Evolutionary conservation across 352 stramenopile genomes (phyloP).

Genomic region (Blastocystis sp.): DNA sequence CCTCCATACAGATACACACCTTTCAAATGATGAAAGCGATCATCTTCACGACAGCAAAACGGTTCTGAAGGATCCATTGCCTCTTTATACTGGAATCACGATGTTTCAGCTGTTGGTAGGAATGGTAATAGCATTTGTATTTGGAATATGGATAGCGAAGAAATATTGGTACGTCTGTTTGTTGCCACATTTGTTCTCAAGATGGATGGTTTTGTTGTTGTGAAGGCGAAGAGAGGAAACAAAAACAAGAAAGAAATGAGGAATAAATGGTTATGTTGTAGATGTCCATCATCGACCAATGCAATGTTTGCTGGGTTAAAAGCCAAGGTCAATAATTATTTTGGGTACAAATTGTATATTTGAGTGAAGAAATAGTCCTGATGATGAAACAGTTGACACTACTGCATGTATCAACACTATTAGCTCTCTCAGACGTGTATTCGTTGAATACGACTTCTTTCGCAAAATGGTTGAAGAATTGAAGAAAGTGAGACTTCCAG

Average conservation of each 20-base stretch:
- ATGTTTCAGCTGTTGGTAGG: slow-evolving; percentile 6
- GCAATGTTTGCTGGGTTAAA: neutral
- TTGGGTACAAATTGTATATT: neutral
- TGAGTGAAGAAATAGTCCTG: neutral
- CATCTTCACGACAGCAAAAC: neutral
- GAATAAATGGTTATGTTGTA: neutral
- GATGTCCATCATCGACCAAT: neutral
- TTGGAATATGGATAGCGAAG: neutral
- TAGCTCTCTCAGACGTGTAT: neutral
- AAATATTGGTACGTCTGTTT: slow-evolving; percentile 1
- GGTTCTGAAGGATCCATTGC: neutral
- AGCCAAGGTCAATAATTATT: neutral
- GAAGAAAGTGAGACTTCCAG: neutral
- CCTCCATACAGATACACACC: neutral
- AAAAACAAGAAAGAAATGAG: neutral
- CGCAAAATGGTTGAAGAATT: neutral
- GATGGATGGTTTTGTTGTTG: slow-evolving; percentile 51
- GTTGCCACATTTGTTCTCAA: neutral
- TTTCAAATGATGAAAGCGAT: neutral
- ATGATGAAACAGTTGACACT: neutral
- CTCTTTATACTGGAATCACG: slow-evolving; percentile 30
- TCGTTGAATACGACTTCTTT: neutral
- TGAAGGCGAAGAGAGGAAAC: slow-evolving; percentile 1
- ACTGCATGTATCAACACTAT: neutral
- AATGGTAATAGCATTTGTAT: slow-evolving; percentile 19